phyloP scores from a whole-genome alignment of 371 early-diverging fungal genomes.

The Saksenaea vasiformis region DNA sequence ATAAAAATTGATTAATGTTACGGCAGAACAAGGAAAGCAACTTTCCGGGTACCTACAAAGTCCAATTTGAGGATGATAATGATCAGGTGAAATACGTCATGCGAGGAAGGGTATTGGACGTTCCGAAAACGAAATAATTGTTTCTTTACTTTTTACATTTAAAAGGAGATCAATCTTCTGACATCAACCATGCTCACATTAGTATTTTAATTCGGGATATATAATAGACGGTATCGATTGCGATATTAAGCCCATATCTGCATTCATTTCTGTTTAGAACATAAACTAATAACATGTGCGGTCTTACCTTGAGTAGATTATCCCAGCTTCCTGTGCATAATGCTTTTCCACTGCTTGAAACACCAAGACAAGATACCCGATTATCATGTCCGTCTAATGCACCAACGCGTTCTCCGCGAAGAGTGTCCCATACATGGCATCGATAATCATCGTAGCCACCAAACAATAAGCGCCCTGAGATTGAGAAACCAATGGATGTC shows the following conservation, averaged over 20 bases:
- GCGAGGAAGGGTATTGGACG: slow-evolving; percentile 57
- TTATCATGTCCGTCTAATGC: slow-evolving; percentile 92
- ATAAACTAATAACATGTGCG: not conserved
- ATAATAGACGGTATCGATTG: not conserved
- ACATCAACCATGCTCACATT: not conserved
- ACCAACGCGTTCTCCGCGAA: slow-evolving; percentile 91
- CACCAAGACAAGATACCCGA: slow-evolving; percentile 93
- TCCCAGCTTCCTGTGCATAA: slow-evolving; percentile 98
- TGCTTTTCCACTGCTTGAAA: slow-evolving; percentile 93
- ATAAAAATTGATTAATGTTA: not conserved
- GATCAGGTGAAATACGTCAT: slow-evolving; percentile 51
- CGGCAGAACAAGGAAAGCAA: slow-evolving; percentile 41
- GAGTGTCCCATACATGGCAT: slow-evolving; percentile 97
- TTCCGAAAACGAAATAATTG: slow-evolving; percentile 55
- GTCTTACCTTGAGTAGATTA: slow-evolving; percentile 79
- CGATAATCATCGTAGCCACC: slow-evolving; percentile 98
- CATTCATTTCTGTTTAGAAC: too few relatives aligned
- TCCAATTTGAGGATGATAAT: slow-evolving; percentile 73
- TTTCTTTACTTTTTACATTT: not conserved
- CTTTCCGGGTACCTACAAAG: slow-evolving; percentile 45
- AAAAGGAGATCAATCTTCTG: not conserved
- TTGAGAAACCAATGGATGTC: slow-evolving; percentile 3
- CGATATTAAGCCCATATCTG: not conserved
- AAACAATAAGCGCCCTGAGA: slow-evolving; percentile 91
- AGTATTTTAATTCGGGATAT: not conserved